Conservation (phyloP, 805 yeast genomes). For the Nakazawaea wyomingensis region DNA sequence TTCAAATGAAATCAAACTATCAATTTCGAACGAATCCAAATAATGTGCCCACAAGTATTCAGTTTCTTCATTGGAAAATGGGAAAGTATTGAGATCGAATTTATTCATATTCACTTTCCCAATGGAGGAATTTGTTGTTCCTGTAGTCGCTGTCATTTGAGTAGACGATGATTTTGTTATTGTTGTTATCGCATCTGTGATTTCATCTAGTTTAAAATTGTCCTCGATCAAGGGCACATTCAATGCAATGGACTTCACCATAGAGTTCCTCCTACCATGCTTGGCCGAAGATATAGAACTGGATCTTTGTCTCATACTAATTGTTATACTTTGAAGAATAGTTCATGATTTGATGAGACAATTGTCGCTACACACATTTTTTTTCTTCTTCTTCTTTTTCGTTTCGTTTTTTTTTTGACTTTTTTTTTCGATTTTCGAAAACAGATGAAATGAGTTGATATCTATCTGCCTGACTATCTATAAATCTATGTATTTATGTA, state of each 20-base stretch:
- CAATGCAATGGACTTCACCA: slow-evolving; percentile 57
- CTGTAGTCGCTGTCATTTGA: too few relatives aligned
- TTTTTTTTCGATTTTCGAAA: too few relatives aligned
- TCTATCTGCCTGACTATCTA: too few relatives aligned
- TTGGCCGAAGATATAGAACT: slow-evolving; percentile 1
- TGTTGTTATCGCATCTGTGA: neutral
- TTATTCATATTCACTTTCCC: neutral
- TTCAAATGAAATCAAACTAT: slow-evolving; percentile 32
- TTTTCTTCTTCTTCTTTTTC: too few relatives aligned
- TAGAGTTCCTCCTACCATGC: slow-evolving; percentile 49
- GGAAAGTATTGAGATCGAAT: slow-evolving; percentile 20
- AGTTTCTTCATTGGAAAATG: slow-evolving; percentile 35
- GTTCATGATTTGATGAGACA: too few relatives aligned
- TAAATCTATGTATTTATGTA: too few relatives aligned
- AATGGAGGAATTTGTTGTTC: too few relatives aligned
- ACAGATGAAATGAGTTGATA: too few relatives aligned
- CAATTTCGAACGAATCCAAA: slow-evolving; percentile 35
- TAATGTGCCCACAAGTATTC: slow-evolving; percentile 29
- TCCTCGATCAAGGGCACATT: slow-evolving; percentile 39
- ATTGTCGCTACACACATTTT: too few relatives aligned
- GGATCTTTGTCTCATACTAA: slow-evolving; percentile 7
- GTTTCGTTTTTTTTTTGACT: too few relatives aligned
- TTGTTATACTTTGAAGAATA: too few relatives aligned
- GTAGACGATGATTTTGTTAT: neutral
- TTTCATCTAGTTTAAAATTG: slow-evolving; percentile 12